Evolutionary conservation across 164 flowering plant genomes (phyloP).

Genomic region (Taxillus chinensis): DNA sequence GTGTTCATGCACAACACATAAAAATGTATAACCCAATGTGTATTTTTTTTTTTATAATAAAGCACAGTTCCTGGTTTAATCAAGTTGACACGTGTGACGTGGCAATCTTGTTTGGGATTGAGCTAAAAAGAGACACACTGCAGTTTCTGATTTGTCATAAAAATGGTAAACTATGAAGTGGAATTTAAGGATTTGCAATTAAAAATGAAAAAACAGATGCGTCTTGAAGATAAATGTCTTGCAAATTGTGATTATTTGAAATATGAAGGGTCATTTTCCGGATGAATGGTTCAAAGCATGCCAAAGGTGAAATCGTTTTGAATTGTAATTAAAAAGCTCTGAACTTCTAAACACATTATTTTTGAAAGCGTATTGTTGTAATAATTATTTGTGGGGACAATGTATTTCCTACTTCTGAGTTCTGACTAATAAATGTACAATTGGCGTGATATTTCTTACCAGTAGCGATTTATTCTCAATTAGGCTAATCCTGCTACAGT

Average conservation of each 20-base stretch:
- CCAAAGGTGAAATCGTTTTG: too few species aligned
- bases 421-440: neutral
- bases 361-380: neutral
- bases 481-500: conserved; percentile 51
- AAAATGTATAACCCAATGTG: neutral
- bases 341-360: neutral
- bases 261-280: too few species aligned
- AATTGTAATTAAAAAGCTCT: too few species aligned
- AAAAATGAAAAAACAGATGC: too few species aligned
- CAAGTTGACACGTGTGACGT: neutral
- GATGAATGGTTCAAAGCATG: too few species aligned
- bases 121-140: neutral
- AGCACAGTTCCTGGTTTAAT: neutral
- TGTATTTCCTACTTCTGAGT: neutral
- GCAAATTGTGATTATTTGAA: too few species aligned
- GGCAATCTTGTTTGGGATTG: neutral
- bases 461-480: conserved; percentile 65
- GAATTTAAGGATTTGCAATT: too few species aligned
- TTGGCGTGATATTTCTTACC: conserved; percentile 29
- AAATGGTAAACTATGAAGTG: too few species aligned
- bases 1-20: conserved; percentile 1
- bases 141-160: too few species aligned
- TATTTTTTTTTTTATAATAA: neutral
- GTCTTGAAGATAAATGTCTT: too few species aligned
- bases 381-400: neutral